Conservation (phyloP, 331 rosid genomes). For the Pyracantha coccinea region DNA sequence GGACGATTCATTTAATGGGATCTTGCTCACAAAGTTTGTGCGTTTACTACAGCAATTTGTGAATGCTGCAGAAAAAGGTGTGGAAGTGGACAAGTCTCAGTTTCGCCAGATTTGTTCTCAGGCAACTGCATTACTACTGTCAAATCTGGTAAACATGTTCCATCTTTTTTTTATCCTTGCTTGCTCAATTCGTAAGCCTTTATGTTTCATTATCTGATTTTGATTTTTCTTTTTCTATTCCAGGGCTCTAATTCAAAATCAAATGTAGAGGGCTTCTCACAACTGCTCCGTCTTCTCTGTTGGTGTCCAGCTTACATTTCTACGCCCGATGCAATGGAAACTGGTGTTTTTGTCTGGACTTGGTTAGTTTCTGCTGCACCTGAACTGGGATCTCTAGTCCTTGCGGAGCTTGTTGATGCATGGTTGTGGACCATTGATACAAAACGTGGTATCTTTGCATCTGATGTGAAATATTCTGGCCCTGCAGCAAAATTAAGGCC, state of each 20-base stretch:
- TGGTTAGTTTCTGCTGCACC: constrained; percentile 99
- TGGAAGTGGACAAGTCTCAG: constrained; percentile 73
- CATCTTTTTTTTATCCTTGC: constrained; percentile 10
- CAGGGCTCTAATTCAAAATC: constrained; percentile 88
- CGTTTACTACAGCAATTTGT: constrained; percentile 88
- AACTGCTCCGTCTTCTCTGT: constrained; percentile 96
- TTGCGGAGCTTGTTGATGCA: constrained; percentile 98
- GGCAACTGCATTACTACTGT: constrained; percentile 89
- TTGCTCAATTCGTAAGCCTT: constrained; percentile 8
- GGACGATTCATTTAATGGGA: constrained; percentile 79
- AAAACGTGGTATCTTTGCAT: constrained; percentile 88
- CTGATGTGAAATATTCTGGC: constrained; percentile 65
- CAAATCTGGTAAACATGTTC: constrained; percentile 65
- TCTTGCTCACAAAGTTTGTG: constrained; percentile 81
- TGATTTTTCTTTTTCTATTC: constrained; percentile 15
- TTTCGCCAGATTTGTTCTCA: constrained; percentile 95
- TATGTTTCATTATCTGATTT: constrained; percentile 24
- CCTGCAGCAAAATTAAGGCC: constrained; percentile 93
- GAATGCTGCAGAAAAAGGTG: constrained; percentile 83
- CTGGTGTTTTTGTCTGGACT: constrained; percentile 95
- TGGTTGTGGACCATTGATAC: constrained; percentile 99
- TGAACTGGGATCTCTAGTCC: constrained; percentile 86
- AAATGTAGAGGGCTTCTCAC: constrained; percentile 87
- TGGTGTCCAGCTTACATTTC: constrained; percentile 99
- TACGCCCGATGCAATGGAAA: constrained; percentile 88